Evolutionary conservation across 1,284 basidiomycete species (phyloP), one percentile per base, ranked within the genome.

Genomic region (Puccinia polysora): DNA sequence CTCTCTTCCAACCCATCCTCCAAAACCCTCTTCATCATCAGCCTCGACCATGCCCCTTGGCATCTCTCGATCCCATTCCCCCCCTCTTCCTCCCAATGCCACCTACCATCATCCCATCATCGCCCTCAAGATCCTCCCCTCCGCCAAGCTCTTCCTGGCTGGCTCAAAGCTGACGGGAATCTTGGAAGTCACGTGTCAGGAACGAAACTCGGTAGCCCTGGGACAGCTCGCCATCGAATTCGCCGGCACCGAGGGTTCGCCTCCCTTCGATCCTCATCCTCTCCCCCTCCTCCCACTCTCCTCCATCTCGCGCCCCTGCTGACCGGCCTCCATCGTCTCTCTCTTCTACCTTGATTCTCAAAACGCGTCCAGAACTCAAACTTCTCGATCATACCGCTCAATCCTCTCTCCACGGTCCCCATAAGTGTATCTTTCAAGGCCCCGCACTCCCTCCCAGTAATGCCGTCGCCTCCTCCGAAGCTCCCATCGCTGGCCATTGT

Each of bases 301-400:
- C 4, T 49, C 28, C 36, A 30, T 36, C 30, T 10, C 14, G 8
- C 25, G 23, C 50, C 18, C 55, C 55, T n/a, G 52, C 40, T 18
- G 15, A 53, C 10, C 20, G 6, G 47, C 14, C 59, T 30, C 12
- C 28, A 56, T 8, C 12, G 8, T 28, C 20, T 28, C 23, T 20
- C 23, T 74, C 1, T 10, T n/a, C 25, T 30, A 7, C 40, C 28
- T 45, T 55, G 32, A n/a, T 28, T 50, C 38, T 45, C 34, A 12
- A 5, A 12, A 43, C 47, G n/a, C 4, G 15, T 7, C 1, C 74
- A 79, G 78, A 78, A 72, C 76, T 79, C 2, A 75, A 75, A 34
- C 75, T 76, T 4, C 73, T 71, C 5, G 75, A 76, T 49, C 76
- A 78, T 67, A 76, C 76, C 7, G 76, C 78, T 25, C 77, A 77